These are phyloP conservation scores for Aeschynomene evenia DNA, from an alignment of 306 rosid genomes.

Conservation along the genomic window DNA sequence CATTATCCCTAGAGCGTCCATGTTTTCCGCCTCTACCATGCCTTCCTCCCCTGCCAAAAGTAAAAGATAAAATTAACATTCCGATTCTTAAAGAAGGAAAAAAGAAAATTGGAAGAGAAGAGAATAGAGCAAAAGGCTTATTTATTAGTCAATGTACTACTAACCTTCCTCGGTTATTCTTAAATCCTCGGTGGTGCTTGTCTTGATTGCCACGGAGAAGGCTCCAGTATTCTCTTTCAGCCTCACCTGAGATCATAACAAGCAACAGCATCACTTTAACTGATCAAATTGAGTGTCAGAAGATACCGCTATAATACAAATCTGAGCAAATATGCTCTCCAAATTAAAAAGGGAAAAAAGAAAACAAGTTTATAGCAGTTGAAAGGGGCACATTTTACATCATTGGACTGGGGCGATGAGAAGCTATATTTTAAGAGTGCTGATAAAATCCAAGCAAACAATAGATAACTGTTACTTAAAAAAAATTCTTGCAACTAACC, in stretches of 20 bases:
- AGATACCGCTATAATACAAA: background rate
- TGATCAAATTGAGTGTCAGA: background rate
- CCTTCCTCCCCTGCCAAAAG: constrained; percentile 76
- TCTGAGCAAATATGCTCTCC: background rate
- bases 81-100: background rate
- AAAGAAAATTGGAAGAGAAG: background rate
- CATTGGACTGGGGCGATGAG: background rate
- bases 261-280: background rate
- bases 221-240: constrained; percentile 83
- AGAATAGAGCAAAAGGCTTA: background rate
- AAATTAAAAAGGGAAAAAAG: no score
- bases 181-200: constrained; percentile 43
- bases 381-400: background rate
- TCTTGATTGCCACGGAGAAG: constrained; percentile 68
- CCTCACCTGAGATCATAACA: constrained; percentile 60
- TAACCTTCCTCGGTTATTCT: constrained; percentile 72
- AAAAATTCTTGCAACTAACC: constrained; percentile 42
- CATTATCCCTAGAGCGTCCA: constrained; percentile 59
- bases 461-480: background rate
- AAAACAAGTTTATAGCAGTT: background rate
- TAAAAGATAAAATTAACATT: background rate
- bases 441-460: constrained; percentile 8
- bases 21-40: constrained; percentile 65
- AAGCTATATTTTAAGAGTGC: background rate
- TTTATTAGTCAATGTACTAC: constrained; percentile 6